Percentiles rank a stretch among this genome's conserved stretches.
These are phyloP conservation scores for Mimosa pudica DNA, from an alignment of 306 rosid species.

Conservation along the genomic window DNA sequence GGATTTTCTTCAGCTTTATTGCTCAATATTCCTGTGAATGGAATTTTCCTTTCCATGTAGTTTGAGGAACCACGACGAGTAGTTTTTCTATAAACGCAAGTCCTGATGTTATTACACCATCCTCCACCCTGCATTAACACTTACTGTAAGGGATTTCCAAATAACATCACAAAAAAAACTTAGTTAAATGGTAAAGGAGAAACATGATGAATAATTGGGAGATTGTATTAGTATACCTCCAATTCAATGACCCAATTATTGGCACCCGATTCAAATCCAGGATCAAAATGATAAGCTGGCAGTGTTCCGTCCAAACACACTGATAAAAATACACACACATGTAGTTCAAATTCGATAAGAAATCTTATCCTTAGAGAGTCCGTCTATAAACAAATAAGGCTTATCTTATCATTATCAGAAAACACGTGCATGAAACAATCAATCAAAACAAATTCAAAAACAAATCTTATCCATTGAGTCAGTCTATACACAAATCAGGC, in stretches of 20 bases:
- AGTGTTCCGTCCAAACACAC: slow-evolving; percentile 90
- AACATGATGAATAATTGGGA: slow-evolving; percentile 19
- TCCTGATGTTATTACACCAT: slow-evolving; percentile 75
- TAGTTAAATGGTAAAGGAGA: background rate
- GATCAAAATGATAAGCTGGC: slow-evolving; percentile 84
- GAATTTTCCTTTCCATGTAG: slow-evolving; percentile 74
- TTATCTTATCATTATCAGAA: slow-evolving; percentile 9
- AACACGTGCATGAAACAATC: background rate
- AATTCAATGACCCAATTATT: slow-evolving; percentile 84
- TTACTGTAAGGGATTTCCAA: background rate
- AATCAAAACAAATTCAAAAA: background rate
- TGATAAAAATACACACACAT: slow-evolving; percentile 35
- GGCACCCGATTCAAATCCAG: slow-evolving; percentile 72
- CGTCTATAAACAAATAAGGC: slow-evolving; percentile 7
- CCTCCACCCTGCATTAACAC: slow-evolving; percentile 75
- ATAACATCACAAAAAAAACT: no score
- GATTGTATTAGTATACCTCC: slow-evolving; percentile 56
- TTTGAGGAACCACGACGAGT: slow-evolving; percentile 86
- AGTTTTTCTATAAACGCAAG: slow-evolving; percentile 71
- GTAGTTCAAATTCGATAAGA: background rate
- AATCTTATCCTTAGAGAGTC: slow-evolving; percentile 3
- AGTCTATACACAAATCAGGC: slow-evolving; percentile 6
- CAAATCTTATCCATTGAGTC: slow-evolving; percentile 11
- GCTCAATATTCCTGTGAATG: slow-evolving; percentile 80
- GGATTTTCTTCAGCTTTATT: slow-evolving; percentile 78